Evolutionary conservation across 441 rosid genomes (phyloP).

Genomic region (Brassica balearica): DNA sequence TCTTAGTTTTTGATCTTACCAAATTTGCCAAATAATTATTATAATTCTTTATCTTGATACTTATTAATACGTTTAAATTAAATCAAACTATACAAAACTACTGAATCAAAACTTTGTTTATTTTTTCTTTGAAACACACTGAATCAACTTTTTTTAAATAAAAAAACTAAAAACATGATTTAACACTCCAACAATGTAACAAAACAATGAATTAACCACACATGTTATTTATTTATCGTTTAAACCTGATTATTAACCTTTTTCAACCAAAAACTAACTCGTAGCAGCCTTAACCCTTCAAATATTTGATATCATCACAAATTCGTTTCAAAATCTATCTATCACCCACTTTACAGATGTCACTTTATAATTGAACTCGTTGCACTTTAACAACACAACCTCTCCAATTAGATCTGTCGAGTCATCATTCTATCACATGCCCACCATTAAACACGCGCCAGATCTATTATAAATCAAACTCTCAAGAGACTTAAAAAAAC

Average conservation of each 20-base stretch:
- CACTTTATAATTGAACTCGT: not conserved
- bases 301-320: no score
- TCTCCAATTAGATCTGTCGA: not conserved
- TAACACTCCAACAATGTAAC: not conserved
- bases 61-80: not conserved
- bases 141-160: no score
- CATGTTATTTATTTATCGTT: not conserved
- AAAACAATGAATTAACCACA: not conserved
- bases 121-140: no score
- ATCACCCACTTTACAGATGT: not conserved
- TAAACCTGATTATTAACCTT: not conserved
- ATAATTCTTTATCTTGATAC: not conserved
- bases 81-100: no score
- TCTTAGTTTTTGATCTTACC: no score
- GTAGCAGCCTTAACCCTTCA: not conserved
- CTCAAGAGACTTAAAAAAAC: not conserved
- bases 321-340: not conserved
- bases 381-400: not conserved
- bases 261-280: not conserved
- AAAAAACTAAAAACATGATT: not conserved
- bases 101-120: not conserved
- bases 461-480: constrained; percentile 29
- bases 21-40: no score
- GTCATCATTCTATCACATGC: constrained; percentile 15
- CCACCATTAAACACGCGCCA: constrained; percentile 15